Evolutionary conservation across 352 stramenopile genomes (phyloP).

Genomic region (Pilasporangium apinafurcum): DNA sequence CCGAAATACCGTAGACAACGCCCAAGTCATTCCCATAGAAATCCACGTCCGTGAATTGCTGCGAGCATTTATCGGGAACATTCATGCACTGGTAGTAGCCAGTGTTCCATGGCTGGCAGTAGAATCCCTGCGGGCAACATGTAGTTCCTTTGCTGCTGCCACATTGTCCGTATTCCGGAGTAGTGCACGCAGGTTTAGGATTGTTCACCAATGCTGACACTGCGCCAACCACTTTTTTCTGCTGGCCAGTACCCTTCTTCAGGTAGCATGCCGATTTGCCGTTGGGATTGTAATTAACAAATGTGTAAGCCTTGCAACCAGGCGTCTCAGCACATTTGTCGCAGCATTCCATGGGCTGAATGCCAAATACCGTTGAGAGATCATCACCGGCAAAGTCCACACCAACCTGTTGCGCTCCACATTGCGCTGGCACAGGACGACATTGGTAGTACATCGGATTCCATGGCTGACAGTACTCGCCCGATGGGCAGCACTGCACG

Average conservation of each 20-base stretch:
- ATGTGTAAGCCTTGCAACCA: slow-evolving; percentile 53
- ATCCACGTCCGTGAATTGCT: slow-evolving; percentile 27
- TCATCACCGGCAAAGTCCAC: slow-evolving; percentile 11
- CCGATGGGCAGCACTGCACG: slow-evolving; percentile 1
- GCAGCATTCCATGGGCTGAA: slow-evolving; percentile 20
- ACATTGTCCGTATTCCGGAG: not conserved
- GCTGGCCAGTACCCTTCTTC: not conserved
- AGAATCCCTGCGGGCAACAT: slow-evolving; percentile 32
- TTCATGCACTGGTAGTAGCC: slow-evolving; percentile 35
- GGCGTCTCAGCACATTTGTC: slow-evolving; percentile 24
- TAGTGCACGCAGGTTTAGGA: slow-evolving; percentile 1
- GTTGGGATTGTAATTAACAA: slow-evolving; percentile 18
- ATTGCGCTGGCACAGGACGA: slow-evolving; percentile 2
- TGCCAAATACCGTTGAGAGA: slow-evolving; percentile 1
- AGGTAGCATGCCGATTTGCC: slow-evolving; percentile 8
- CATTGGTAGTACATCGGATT: slow-evolving; percentile 37
- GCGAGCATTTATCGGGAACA: slow-evolving; percentile 15
- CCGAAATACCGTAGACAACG: slow-evolving; percentile 20
- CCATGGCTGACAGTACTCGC: slow-evolving; percentile 38
- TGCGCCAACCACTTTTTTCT: not conserved
- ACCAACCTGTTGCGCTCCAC: slow-evolving; percentile 5
- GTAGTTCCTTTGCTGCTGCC: not conserved
- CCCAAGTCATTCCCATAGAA: slow-evolving; percentile 32
- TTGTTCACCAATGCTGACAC: slow-evolving; percentile 1
- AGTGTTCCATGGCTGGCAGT: slow-evolving; percentile 42